Percentiles rank a stretch among this genome's conserved stretches.
phyloP scores from a whole-genome alignment of 2,329 filamentous ascomycete genomes.

The Diaporthe ampelina region DNA sequence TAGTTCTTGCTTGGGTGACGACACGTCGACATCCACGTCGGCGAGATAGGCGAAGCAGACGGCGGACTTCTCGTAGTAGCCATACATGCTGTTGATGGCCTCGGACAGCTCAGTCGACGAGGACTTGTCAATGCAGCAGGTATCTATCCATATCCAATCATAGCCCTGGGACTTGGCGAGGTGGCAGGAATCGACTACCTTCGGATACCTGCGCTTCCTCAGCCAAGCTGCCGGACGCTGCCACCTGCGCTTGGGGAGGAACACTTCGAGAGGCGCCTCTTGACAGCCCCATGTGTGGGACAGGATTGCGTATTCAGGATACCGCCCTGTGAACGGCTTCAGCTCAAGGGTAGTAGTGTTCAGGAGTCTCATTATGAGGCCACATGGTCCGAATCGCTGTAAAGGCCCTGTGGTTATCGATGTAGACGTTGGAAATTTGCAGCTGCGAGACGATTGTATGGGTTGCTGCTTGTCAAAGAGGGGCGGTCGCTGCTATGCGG shows the following conservation, averaged over 20 bases:
- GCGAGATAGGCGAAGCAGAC: constrained; percentile 53
- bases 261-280: constrained; percentile 49
- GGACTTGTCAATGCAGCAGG: constrained; percentile 54
- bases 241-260: constrained; percentile 45
- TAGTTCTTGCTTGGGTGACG: neutral
- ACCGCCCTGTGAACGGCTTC: neutral
- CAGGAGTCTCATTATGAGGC: constrained; percentile 30
- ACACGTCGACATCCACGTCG: constrained; percentile 45
- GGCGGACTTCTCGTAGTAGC: constrained; percentile 47
- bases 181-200: constrained; percentile 52
- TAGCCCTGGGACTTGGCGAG: constrained; percentile 46
- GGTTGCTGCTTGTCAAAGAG: neutral
- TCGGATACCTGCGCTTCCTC: constrained; percentile 47
- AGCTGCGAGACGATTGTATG: no score
- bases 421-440: no score
- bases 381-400: neutral
- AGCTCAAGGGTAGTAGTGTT: constrained; percentile 30
- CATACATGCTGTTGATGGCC: constrained; percentile 55
- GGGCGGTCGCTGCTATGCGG: neutral
- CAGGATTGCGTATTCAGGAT: constrained; percentile 55
- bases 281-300: constrained; percentile 55
- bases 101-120: constrained; percentile 53
- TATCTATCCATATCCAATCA: constrained; percentile 54
- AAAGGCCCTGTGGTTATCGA: neutral
- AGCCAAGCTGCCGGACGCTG: constrained; percentile 43